Evolutionary conservation across 148 eudicot genomes (phyloP), one percentile per base, ranked within the genome.

Genomic region (Drosera capensis): DNA sequence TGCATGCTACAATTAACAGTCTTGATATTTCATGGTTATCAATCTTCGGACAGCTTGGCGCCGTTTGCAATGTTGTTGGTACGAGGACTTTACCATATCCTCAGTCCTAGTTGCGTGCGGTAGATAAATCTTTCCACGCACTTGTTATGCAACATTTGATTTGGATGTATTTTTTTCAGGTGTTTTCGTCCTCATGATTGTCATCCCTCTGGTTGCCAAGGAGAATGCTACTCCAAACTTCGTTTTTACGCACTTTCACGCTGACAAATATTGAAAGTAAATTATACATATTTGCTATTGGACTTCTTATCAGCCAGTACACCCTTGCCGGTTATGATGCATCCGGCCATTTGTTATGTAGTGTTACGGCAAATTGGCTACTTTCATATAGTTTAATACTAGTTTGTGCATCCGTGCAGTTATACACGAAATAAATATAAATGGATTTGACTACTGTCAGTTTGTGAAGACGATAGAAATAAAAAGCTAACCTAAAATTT

Each of bases 231-330:
- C 6, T 28, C 6, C 31, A 4, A 28, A 28, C 9, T 28, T 28
- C 9, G 31, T 28, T 28, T 28, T 28, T 9, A 28, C 31, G 4
- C 9, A 75, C 55, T 90, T 90, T 71, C 84, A 90, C 59, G 65
- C 93, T 1, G 82, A 80, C 30, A 90, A 78, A 90, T 21, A 73
- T 90, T 50, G 42, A 54, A 41, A 71, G 66, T 62, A 59, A 57
- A 65, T 14, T 68, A 20, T 90, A 84, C 60, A 90, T 84, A 55
- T 90, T 90, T 55, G 57, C 71, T 50, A 71, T 90, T 28, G 93
- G 97, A 43, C 95, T 90, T 45, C 59, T 90, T 19, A 84, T 90
- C 95, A 84, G 93, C 69, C 95, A 90, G 63, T 90, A 90, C 59
- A 84, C 95, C 2, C 56, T 90, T 18, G 63, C 82, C 1, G 95